Base-by-base conservation (phyloP, 1,139 yeast species). In the Sugiyamaella grinbergsii region DNA sequence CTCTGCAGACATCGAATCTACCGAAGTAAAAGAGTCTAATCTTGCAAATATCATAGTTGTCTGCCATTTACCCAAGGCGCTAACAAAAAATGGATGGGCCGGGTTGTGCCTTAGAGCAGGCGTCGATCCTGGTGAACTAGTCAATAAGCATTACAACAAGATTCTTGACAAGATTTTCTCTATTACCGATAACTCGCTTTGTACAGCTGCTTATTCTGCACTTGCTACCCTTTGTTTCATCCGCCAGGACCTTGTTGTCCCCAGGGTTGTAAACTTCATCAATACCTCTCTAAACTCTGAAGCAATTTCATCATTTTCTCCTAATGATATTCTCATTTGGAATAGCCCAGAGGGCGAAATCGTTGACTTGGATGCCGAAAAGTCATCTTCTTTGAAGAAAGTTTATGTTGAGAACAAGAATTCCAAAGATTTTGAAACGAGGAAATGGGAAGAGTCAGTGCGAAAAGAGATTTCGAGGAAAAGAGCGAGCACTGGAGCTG, bases 391-490 rank as follows among this genome's bases (percentile, higher is more conserved):
- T 1, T 36, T 36, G 5, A 42, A 34, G 20, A 51, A 48, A 28
- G 36, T 23, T 19, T 50, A 47, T 26, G 46, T 54, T 33, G 67
- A 67, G 10, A 72, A 74, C 43, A 87, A 85, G 62, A 87, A 87
- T 63, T 70, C 85, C 2, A 88, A 82, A 63, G 96, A 90, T 62
- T 88, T 87, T 63, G 95, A 87, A 60, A 86, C 90, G 13, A 75
- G 80, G 56, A 83, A 87, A 63, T 93, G 98, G 98, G 98, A 93
- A 66, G 91, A 85, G 61, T 79, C 79, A 47, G 78, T 93, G 42
- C 80, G 91, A 60, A 81, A 81, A 58, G 93, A 88, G 63, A 74
- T 89, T 51, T 83, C 85, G 1, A 73, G 75, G 51, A 83, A 83
- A 66, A 66, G 66, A 37, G 60, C 62, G 4, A 53, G 56, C n/a